Evolutionary conservation across 441 rosid species (phyloP), one percentile per base, ranked within the genome.

Genomic region (Gossypium laxum): DNA sequence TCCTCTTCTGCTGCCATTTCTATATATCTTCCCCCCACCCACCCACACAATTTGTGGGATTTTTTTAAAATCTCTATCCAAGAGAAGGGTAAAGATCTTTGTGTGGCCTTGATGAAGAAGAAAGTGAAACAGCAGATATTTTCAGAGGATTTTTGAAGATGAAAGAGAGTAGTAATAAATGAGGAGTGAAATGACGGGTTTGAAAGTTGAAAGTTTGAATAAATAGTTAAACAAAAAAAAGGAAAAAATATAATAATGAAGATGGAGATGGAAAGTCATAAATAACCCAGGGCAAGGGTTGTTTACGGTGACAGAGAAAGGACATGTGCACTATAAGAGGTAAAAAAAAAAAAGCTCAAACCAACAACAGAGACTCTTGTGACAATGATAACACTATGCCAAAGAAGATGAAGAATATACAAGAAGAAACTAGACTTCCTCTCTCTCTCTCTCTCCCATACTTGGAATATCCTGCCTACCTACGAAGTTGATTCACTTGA

Each of bases 1-100:
- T 78, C 86, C 18, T 80, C 85, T 71, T 22, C 17, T 22, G 75
- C 87, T 67, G 79, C 84, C 92, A 84, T 80, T 12, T 64, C 71
- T 75, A 58, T 64, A 61, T 12, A 32, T 32, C 38, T 14, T 24
- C 57, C 8, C 14, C 12, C 7, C 7, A 5, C 7, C 34, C 24
- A 32, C 8, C 38, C 45, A 2, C 69, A 10, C 30, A 47, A 0
- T 2, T 5, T 28, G 18, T 10, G 43, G 26, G 19, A 14, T n/a
- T 6, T 64, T 48, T 41, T 2, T 0, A 11, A 0, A 14, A 56
- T 47, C 32, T 66, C 58, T 10, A 7, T 1, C n/a, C 26, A 26
- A 12, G 55, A 15, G 8, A 52, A 52, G 77, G 69, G 69, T 11
- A 11, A 65, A 65, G 55, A 64, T 71, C 26, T 11, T 45, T 59